These are phyloP conservation scores for Nadsonia fulvescens DNA, from an alignment of 805 yeast species.

Conservation along the genomic window DNA sequence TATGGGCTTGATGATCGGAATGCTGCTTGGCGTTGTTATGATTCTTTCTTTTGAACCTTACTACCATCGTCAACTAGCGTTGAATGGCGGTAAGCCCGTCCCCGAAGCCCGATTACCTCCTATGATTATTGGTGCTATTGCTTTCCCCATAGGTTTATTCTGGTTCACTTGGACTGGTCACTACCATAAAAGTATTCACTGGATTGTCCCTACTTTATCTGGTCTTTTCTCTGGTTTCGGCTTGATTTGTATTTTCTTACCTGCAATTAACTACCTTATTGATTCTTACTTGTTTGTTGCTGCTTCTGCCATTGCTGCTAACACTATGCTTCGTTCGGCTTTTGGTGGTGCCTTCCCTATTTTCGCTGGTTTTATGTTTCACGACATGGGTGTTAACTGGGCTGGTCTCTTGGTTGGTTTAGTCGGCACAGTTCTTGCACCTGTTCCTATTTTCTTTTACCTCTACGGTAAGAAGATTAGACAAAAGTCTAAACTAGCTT, in stretches of 20 bases:
- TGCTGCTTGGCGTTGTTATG: constrained; percentile 36
- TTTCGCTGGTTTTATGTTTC: constrained; percentile 57
- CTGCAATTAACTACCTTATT: constrained; percentile 54
- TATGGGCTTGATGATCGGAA: constrained; percentile 54
- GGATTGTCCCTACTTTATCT: constrained; percentile 61
- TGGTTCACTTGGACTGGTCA: constrained; percentile 87
- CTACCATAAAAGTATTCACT: constrained; percentile 51
- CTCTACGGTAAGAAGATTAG: constrained; percentile 42
- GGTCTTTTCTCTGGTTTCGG: constrained; percentile 56
- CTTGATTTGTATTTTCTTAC: constrained; percentile 46
- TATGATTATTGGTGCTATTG: constrained; percentile 52
- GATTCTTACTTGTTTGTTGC: constrained; percentile 57
- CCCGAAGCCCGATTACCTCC: constrained; percentile 75
- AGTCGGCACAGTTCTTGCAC: constrained; percentile 35
- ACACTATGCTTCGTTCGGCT: constrained; percentile 49
- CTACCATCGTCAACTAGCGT: constrained; percentile 29
- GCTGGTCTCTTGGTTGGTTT: constrained; percentile 60
- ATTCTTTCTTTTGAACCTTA: constrained; percentile 33
- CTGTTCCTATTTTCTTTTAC: constrained; percentile 53
- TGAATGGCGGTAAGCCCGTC: constrained; percentile 42
- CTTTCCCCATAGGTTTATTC: constrained; percentile 63
- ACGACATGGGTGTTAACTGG: constrained; percentile 55
- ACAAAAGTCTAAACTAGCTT: constrained; percentile 38
- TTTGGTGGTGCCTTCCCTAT: constrained; percentile 61
- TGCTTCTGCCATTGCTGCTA: constrained; percentile 66